Evolutionary conservation across 2,329 filamentous ascomycete species (phyloP).

Genomic region (Onygena corvina): DNA sequence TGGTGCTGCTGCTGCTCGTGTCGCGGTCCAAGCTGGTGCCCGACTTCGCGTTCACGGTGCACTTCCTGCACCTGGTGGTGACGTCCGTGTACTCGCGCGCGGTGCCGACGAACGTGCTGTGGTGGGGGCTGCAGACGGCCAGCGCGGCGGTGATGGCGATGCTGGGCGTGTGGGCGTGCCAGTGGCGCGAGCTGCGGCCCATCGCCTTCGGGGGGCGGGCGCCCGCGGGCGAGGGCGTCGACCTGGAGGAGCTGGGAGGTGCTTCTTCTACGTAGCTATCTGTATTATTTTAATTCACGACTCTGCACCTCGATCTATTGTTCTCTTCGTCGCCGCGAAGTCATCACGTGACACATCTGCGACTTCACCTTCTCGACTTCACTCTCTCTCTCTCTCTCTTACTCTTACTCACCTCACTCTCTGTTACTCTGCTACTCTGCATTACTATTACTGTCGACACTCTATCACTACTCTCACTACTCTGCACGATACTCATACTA

Average conservation of each 20-base stretch:
- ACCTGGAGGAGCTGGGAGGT: slow-evolving; percentile 14
- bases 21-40: slow-evolving; percentile 85
- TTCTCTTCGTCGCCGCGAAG: too few relatives aligned
- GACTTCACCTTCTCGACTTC: too few relatives aligned
- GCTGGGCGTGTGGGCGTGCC: slow-evolving; percentile 80
- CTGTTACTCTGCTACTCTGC: too few relatives aligned
- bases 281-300: too few relatives aligned
- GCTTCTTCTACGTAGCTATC: too few relatives aligned
- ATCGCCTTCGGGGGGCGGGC: slow-evolving; percentile 61
- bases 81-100: slow-evolving; percentile 66
- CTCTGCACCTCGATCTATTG: too few relatives aligned
- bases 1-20: slow-evolving; percentile 72
- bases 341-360: too few relatives aligned
- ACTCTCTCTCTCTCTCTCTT: too few relatives aligned
- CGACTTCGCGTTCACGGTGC: slow-evolving; percentile 84
- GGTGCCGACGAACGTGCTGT: slow-evolving; percentile 66
- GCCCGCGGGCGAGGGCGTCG: slow-evolving; percentile 10
- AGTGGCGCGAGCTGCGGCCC: slow-evolving; percentile 75
- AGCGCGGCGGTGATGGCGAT: slow-evolving; percentile 53
- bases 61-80: slow-evolving; percentile 66
- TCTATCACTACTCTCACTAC: too few relatives aligned
- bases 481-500: too few relatives aligned
- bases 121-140: slow-evolving; percentile 63
- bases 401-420: too few relatives aligned
- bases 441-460: too few relatives aligned